Base-by-base conservation (phyloP, 495 filamentous ascomycete genomes). In the Hypoxylon intermedium region DNA sequence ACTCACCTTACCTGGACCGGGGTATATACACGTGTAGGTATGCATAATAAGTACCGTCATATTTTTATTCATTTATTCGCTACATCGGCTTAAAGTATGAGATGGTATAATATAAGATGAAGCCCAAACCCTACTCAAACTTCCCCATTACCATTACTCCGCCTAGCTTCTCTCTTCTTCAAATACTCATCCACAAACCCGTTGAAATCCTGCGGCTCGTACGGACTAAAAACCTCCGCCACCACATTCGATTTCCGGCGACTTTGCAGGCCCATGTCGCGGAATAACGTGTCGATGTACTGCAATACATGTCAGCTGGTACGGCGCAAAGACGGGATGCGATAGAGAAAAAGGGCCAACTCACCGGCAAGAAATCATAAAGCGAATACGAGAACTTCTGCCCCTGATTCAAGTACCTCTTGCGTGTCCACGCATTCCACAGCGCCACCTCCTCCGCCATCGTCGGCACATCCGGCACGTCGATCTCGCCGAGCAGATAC, bases 381-480 rank as follows among this genome's bases (percentile, higher is more conserved):
- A 68, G 40, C 12, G 60, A 59, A 28, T 67, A 72, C 0, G 64
- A 40, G 38, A 59, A 52, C 21, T 63, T 69, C 11, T 55, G 44
- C 0, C 69, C 69, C 55, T 69, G 66, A 7, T 5, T 51, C 5
- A 75, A 48, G 50, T 78, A 78, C 9, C 76, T 55, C 63, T 73
- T 77, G 1, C 75, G 48, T 0, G 70, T 71, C 74, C 75, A 78
- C 0, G 67, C 72, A 30, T 74, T 74, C 65, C 67, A 75, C 6
- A 59, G 41, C 1, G 75, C 63, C n/a, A 75, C 61, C 44, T 77
- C 76, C 28, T 37, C 43, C 0, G 37, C 67, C 72, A 77, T 77
- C 9, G 54, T 53, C 2, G 59, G 44, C 3, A 63, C 12, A 6
- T 62, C 58, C 0, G 71, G 74, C 3, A 74, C 23, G 5, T 68